Conservation (phyloP, 805 yeast genomes). For the Suhomyces prunicola region DNA sequence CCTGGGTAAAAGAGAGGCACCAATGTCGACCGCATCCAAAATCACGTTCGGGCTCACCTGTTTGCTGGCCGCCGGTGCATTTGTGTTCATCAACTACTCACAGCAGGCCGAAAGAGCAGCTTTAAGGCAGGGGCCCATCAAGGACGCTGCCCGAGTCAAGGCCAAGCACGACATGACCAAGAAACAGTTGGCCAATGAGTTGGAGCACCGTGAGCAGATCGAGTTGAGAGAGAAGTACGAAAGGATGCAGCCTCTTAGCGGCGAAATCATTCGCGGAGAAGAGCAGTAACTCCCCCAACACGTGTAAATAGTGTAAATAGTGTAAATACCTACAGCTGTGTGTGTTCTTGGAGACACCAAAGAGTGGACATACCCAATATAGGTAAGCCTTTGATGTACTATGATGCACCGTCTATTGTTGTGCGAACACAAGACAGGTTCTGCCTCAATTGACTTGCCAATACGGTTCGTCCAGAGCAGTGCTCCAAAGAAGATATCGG, state of each 20-base stretch:
- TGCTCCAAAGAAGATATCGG: conserved; percentile 28
- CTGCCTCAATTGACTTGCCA: conserved; percentile 40
- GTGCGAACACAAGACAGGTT: conserved; percentile 20
- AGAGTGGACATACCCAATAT: conserved; percentile 5
- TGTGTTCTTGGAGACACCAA: conserved; percentile 52
- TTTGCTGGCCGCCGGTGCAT: conserved; percentile 54
- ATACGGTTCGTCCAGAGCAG: conserved; percentile 38
- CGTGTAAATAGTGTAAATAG: not conserved
- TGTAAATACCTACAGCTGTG: conserved; percentile 21
- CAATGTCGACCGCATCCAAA: conserved; percentile 79
- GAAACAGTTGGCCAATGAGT: conserved; percentile 51
- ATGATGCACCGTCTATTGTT: conserved; percentile 40
- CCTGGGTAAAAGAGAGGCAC: not conserved
- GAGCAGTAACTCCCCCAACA: conserved; percentile 10
- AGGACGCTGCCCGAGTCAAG: conserved; percentile 67
- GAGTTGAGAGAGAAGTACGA: conserved; percentile 56
- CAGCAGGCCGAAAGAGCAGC: conserved; percentile 71
- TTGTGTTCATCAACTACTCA: conserved; percentile 64
- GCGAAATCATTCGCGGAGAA: conserved; percentile 34
- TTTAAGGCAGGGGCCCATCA: conserved; percentile 78
- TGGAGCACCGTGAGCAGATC: conserved; percentile 66
- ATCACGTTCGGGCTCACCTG: conserved; percentile 63
- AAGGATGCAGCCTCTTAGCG: conserved; percentile 55
- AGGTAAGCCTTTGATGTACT: conserved; percentile 39
- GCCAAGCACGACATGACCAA: conserved; percentile 41